These are phyloP conservation scores for Pseudonectria buxi DNA, from an alignment of 2,329 filamentous ascomycete species.

Conservation along the genomic window DNA sequence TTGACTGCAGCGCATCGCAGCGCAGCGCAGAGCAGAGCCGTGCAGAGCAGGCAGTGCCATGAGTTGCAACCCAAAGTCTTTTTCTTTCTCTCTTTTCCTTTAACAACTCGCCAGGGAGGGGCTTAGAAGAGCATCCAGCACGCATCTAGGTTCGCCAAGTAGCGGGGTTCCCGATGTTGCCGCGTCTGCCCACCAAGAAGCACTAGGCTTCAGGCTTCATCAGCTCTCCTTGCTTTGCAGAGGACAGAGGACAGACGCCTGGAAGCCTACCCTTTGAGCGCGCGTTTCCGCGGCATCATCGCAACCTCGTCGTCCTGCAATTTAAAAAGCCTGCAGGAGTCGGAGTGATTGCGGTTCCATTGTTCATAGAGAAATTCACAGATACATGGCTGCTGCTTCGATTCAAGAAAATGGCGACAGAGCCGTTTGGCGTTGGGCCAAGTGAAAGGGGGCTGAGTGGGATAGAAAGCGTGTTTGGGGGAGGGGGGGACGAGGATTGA, in stretches of 20 bases:
- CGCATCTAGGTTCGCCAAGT: conserved; percentile 15
- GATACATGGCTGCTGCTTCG: conserved; percentile 23
- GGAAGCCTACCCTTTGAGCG: conserved; percentile 1
- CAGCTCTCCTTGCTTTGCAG: conserved; percentile 14
- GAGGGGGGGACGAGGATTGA: conserved; percentile 11
- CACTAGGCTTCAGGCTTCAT: conserved; percentile 2
- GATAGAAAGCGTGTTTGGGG: conserved; percentile 10
- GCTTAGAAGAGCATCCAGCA: conserved; percentile 10
- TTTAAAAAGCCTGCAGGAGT: conserved; percentile 22
- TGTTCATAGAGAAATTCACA: conserved; percentile 24
- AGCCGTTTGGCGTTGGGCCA: conserved; percentile 4
- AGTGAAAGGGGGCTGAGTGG: conserved; percentile 2
- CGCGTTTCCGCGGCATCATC: conserved; percentile 16
- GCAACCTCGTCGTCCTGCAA: conserved; percentile 21
- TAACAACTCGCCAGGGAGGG: conserved; percentile 15
- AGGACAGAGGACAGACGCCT: conserved; percentile 9
- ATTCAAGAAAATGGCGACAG: conserved; percentile 16
- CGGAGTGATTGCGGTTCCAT: conserved; percentile 16
- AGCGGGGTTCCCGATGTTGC: conserved; percentile 12
- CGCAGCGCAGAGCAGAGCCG: no score
- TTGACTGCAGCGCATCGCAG: no score
- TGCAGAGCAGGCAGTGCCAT: background rate
- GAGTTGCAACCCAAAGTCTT: background rate
- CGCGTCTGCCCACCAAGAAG: conserved; percentile 2
- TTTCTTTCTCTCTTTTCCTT: conserved; percentile 17